Evolutionary conservation across 257 asterid species (phyloP).

Genomic region (Marsdenia floribunda): DNA sequence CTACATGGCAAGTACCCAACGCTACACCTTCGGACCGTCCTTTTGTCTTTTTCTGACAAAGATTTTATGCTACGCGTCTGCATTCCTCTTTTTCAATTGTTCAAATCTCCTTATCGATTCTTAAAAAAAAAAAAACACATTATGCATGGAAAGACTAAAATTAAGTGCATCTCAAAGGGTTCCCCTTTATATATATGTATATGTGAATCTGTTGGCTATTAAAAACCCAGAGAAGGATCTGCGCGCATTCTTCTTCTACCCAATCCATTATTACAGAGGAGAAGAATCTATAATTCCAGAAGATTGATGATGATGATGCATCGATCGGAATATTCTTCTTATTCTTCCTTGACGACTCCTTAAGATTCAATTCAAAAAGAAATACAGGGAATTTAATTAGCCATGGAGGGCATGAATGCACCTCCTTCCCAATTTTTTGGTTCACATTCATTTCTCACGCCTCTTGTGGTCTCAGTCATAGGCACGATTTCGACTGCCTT

Average conservation of each 20-base stretch:
- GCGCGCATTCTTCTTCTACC: neutral
- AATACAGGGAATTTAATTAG: constrained; percentile 7
- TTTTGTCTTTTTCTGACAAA: neutral
- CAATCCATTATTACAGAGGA: neutral
- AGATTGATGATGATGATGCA: too few relatives aligned
- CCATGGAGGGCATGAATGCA: constrained; percentile 41
- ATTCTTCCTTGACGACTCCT: neutral
- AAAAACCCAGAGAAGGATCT: neutral
- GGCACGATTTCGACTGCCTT: constrained; percentile 36
- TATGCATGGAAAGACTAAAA: neutral
- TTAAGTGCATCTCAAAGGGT: too few relatives aligned
- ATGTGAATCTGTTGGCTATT: too few relatives aligned
- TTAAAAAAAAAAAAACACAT: too few relatives aligned
- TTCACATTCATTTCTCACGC: constrained; percentile 17
- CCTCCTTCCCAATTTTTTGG: constrained; percentile 20
- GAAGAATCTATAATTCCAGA: neutral
- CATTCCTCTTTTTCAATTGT: neutral
- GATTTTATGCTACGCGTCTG: neutral
- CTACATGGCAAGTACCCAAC: neutral
- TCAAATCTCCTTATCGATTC: too few relatives aligned
- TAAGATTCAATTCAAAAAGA: neutral
- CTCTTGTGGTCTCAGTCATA: constrained; percentile 36
- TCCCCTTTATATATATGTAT: too few relatives aligned
- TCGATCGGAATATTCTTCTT: neutral
- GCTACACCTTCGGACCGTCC: neutral